Base-by-base conservation (phyloP, 192 early-diverging fungal genomes). In the Phycomyces nitens region DNA sequence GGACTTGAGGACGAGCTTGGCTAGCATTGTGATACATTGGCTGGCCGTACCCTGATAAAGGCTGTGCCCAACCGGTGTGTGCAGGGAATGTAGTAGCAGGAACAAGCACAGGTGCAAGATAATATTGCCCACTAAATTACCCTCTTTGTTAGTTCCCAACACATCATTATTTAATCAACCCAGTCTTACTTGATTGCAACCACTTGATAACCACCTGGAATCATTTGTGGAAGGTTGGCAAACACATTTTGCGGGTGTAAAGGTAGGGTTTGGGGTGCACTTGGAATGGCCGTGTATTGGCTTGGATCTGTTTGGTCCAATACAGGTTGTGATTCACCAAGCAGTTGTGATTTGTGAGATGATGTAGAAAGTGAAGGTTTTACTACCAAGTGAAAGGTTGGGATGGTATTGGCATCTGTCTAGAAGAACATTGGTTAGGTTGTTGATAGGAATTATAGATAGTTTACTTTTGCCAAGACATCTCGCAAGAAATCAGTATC, bases 361-460 rank as follows among this genome's bases (percentile, higher is more conserved):
- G 68, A 15, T 5, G 52, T 24, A n/a, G 24, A 11, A 21, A 60
- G 34, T 3, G 59, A 62, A 53, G 73, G 64, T 54, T 75, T 75
- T n/a, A 75, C 73, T 5, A 75, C 73, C 10, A 75, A 63, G 58
- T 75, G 73, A 20, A 75, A 75, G 21, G 60, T 75, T n/a, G 62
- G 64, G 21, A 43, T 44, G 1, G 27, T 52, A 21, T 58, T 34
- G 18, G 55, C 53, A 22, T 75, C 42, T 6, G 51, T 47, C 62
- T 72, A 58, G 15, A 34, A 39, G 7, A 63, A 26, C 20, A 60
- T 7, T n/a, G 18, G 41, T 34, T 42, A 7, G 0, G 7, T 0
- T 1, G 18, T 57, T 50, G 22, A 26, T 27, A 16, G 7, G 15
- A 27, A 10, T 6, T 34, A 5, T 55, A 23, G 12, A 14, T 44